Conservation (phyloP, 768 basidiomycete species). For the Russula vinacea region DNA sequence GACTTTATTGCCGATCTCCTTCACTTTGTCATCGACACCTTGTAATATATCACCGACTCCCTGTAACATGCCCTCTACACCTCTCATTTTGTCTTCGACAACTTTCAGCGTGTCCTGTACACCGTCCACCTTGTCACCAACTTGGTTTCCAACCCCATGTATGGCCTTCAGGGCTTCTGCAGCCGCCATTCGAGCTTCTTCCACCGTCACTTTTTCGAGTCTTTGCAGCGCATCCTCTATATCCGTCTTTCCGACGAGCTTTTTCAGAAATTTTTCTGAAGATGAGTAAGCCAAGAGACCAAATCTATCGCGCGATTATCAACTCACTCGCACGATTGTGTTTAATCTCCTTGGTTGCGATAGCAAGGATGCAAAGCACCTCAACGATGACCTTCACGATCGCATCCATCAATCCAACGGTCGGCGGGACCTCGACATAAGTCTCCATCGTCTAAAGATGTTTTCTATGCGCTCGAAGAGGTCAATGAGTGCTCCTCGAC, state of each 20-base stretch:
- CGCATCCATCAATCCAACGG: neutral
- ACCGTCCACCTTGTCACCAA: neutral
- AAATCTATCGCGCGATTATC: too few species aligned
- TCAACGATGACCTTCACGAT: neutral
- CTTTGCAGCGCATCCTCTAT: conserved; percentile 1
- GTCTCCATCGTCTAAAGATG: neutral
- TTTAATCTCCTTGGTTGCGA: neutral
- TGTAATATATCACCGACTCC: neutral
- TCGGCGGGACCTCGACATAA: neutral
- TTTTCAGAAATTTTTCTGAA: conserved; percentile 5
- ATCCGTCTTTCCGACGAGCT: neutral
- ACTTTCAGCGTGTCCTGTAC: neutral
- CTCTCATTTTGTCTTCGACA: neutral
- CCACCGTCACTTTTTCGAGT: conserved; percentile 2
- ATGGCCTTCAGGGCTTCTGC: neutral
- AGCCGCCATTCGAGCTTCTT: conserved; percentile 1
- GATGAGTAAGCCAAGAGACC: neutral
- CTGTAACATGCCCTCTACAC: neutral
- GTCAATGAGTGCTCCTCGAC: neutral
- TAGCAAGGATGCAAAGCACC: neutral
- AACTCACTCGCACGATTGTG: neutral
- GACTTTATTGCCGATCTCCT: neutral
- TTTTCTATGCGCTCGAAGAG: neutral
- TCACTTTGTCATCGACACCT: neutral
- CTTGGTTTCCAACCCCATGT: neutral